Evolutionary conservation across 2,329 filamentous ascomycete genomes (phyloP), one percentile per base, ranked within the genome.

Genomic region (Scedosporium boydii): DNA sequence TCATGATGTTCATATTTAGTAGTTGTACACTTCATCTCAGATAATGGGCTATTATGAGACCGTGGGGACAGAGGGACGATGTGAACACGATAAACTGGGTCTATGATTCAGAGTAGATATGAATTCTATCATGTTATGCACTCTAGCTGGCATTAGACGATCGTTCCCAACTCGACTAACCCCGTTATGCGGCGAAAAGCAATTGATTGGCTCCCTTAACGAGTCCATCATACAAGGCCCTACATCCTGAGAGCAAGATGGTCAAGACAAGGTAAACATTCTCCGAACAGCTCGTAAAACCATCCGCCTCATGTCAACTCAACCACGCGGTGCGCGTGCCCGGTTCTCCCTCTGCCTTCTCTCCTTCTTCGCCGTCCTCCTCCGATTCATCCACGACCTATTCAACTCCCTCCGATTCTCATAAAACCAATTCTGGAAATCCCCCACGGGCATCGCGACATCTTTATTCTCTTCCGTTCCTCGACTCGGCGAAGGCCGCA

Each of bases 391-490:
- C 87, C 87, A 89, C 14, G 84, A 83, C 61, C 82, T 75, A 69
- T 87, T 89, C 61, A 87, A 75, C 46, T 88, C 82, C 1, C 86
- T 81, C 16, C 87, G 76, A 65, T 87, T 82, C 67, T 87, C 82
- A 80, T 85, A 89, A 72, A 89, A 89, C 80, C 83, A 87, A 62
- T 83, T 81, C 69, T 86, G 82, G 67, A 88, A 88, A 65, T 87
- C 83, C 55, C 75, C 80, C 4, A 72, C 67, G 29, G 65, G 61
- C 6, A 61, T 63, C 5, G 67, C 65, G 1, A 65, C 67, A 9
- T 65, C 66, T 42, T 65, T 67, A 26, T 62, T 63, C 61, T 66
- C 70, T 46, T 66, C 72, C 9, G 29, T 58, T 38, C 53, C 53
- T 44, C 46, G 51, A 6, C 51, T 29, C 26, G 56, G 29, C 14